phyloP scores from a whole-genome alignment of 176 grass and related monocot genomes.

The Cenchrus fungigraminus region DNA sequence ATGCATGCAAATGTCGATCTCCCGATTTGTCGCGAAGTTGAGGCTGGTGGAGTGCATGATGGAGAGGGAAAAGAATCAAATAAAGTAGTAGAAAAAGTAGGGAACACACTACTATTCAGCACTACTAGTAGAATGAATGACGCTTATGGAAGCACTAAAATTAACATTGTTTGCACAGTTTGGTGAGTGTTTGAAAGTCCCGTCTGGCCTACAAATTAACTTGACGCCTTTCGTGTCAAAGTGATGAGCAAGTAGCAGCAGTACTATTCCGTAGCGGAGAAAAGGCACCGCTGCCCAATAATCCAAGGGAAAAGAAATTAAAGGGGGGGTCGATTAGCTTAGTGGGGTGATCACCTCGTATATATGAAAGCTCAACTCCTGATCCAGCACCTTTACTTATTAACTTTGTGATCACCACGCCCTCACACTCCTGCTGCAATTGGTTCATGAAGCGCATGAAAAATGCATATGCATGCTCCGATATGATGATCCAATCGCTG shows the following conservation, averaged over 20 bases:
- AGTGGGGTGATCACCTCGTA: conserved; percentile 42
- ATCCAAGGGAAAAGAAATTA: conserved; percentile 38
- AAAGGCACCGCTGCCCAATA: conserved; percentile 9
- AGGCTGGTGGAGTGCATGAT: background rate
- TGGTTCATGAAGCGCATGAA: background rate
- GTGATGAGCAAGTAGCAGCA: conserved; percentile 32
- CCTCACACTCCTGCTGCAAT: background rate
- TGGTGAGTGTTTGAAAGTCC: conserved; percentile 3
- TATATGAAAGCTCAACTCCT: conserved; percentile 23
- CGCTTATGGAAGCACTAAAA: conserved; percentile 17
- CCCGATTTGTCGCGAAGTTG: background rate
- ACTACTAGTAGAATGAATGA: background rate
- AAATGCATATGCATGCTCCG: background rate
- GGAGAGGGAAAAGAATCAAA: background rate
- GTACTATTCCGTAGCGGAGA: background rate
- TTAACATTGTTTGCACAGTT: conserved; percentile 10
- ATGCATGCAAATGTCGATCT: background rate
- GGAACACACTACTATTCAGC: background rate
- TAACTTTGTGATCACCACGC: background rate
- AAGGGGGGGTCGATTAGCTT: background rate
- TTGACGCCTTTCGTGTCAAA: conserved; percentile 7
- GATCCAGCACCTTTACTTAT: conserved; percentile 27
- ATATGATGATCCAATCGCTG: background rate
- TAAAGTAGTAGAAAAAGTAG: too few relatives aligned
- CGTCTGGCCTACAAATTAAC: conserved; percentile 21